Percentiles rank a stretch among this genome's conserved stretches.
Conservation (phyloP, 176 grass and related monocot species). For the Zizania latifolia region DNA sequence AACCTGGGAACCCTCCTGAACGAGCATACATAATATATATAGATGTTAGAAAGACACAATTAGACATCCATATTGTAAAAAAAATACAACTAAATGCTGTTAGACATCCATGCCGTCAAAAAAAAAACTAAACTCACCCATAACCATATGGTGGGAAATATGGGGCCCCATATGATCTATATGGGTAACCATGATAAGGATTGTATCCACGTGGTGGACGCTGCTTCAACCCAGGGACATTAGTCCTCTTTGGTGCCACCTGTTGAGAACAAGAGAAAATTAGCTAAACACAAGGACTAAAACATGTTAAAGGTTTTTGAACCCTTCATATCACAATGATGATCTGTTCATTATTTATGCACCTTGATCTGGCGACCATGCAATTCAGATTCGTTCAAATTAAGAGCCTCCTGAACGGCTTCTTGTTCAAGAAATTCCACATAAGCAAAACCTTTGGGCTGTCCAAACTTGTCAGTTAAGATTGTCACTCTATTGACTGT, state of each 20-base stretch:
- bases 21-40: background rate
- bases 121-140: conserved; percentile 30
- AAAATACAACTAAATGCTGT: no score
- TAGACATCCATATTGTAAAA: background rate
- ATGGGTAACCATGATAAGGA: conserved; percentile 42
- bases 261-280: conserved; percentile 13
- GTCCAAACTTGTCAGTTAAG: conserved; percentile 62
- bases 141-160: conserved; percentile 46
- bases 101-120: background rate
- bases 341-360: background rate
- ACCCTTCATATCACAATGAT: background rate
- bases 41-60: background rate
- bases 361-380: conserved; percentile 67
- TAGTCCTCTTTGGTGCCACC: conserved; percentile 60
- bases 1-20: conserved; percentile 56
- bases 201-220: conserved; percentile 37
- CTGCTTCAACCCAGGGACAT: conserved; percentile 68
- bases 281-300: background rate
- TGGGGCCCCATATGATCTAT: conserved; percentile 42
- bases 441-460: conserved; percentile 59
- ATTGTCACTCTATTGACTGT: conserved; percentile 58
- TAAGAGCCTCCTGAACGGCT: conserved; percentile 49
- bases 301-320: background rate
- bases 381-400: conserved; percentile 59
- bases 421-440: conserved; percentile 65